Percentiles rank a stretch among this genome's conserved stretches.
These are phyloP conservation scores for Epichloe baconii DNA, from an alignment of 2,329 filamentous ascomycete genomes.

Conservation along the genomic window DNA sequence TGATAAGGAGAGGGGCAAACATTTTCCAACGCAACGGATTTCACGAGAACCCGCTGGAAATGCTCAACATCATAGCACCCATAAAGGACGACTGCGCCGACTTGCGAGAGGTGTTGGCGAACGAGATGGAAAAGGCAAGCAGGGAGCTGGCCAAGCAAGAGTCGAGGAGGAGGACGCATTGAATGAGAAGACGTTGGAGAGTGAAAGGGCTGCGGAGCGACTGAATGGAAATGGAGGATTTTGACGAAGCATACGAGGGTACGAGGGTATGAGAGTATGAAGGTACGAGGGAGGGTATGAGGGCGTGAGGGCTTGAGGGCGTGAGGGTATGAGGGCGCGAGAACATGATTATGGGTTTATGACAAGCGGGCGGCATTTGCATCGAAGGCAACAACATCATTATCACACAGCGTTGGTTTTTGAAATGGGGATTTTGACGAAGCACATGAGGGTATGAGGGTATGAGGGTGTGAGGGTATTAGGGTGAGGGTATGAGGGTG, in stretches of 20 bases:
- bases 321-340: neutral
- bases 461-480: too few species aligned
- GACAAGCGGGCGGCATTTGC: neutral
- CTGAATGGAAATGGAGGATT: neutral
- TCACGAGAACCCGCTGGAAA: neutral
- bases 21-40: neutral
- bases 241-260: too few species aligned
- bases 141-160: neutral
- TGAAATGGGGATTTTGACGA: too few species aligned
- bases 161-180: neutral
- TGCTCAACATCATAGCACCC: neutral
- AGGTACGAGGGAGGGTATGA: too few species aligned
- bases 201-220: neutral
- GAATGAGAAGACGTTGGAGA: neutral
- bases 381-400: neutral
- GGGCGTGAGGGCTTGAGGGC: neutral
- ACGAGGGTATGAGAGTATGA: neutral
- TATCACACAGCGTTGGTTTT: neutral
- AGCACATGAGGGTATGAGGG: too few species aligned
- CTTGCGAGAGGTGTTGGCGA: neutral
- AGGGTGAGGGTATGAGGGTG: neutral
- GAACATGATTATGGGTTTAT: neutral
- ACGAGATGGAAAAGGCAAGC: neutral
- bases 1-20: neutral
- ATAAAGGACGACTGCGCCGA: neutral